These are phyloP conservation scores for Linum lewisii DNA, from an alignment of 345 rosid species.

Conservation along the genomic window DNA sequence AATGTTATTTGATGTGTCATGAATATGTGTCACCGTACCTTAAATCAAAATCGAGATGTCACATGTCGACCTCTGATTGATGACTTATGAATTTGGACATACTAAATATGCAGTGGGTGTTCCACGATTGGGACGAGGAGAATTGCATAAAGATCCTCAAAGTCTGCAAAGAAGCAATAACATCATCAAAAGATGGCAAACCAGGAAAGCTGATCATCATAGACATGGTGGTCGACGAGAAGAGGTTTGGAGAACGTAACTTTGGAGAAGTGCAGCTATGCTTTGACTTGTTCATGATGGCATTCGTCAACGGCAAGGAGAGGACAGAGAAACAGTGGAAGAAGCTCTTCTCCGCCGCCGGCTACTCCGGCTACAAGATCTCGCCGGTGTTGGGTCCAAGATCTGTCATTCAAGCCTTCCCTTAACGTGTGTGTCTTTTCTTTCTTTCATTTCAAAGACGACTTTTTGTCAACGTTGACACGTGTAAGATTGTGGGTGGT, in stretches of 20 bases:
- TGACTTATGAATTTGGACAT: too few relatives aligned
- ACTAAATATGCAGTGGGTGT: neutral
- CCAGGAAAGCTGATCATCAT: constrained; percentile 1
- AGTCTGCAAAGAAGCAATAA: neutral
- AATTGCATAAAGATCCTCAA: constrained; percentile 1
- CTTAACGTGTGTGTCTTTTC: too few relatives aligned
- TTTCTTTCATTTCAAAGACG: too few relatives aligned
- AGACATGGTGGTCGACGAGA: constrained; percentile 1
- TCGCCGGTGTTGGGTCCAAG: neutral
- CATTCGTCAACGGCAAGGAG: neutral
- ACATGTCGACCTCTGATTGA: too few relatives aligned
- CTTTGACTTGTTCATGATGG: neutral
- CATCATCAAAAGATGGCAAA: neutral
- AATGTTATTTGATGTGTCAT: too few relatives aligned
- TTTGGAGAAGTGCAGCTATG: neutral
- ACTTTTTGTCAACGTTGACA: too few relatives aligned
- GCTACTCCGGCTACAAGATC: neutral
- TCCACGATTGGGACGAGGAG: neutral
- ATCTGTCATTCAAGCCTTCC: neutral
- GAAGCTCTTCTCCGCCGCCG: neutral
- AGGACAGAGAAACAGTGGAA: neutral
- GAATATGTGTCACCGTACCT: too few relatives aligned
- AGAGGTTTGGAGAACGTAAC: neutral
- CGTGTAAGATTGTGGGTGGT: too few relatives aligned
- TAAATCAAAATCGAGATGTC: too few relatives aligned